Conservation (phyloP, 208 protist genomes). For the Leishmania amazonensis region DNA sequence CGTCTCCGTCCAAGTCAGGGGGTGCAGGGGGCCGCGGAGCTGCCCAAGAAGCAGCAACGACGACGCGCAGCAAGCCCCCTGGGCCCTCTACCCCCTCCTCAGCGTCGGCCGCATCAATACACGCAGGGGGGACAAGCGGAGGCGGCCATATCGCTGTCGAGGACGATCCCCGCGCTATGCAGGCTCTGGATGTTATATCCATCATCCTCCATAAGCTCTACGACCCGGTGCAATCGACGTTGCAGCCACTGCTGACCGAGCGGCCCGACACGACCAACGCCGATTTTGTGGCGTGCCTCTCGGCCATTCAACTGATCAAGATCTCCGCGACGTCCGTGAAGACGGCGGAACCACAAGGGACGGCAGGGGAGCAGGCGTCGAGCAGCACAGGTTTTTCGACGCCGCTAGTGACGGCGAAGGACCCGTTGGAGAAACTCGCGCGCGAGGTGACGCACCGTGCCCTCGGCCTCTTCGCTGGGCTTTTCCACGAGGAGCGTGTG, state of each 20-base stretch:
- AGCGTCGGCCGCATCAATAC: background rate
- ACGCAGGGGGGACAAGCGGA: background rate
- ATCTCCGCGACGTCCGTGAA: constrained; percentile 2
- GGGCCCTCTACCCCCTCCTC: background rate
- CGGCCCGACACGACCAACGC: constrained; percentile 23
- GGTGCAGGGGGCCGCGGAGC: background rate
- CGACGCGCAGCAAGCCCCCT: background rate
- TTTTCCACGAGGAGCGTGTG: constrained; percentile 32
- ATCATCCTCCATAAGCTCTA: constrained; percentile 19
- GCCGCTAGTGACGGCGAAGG: constrained; percentile 5
- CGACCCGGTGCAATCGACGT: constrained; percentile 14
- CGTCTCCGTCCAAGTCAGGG: background rate
- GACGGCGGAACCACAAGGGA: background rate
- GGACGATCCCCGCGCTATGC: constrained; percentile 12
- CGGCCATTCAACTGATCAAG: constrained; percentile 44
- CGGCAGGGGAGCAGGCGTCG: background rate
- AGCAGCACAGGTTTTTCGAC: background rate
- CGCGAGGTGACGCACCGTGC: constrained; percentile 28
- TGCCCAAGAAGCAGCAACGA: background rate
- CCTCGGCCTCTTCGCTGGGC: constrained; percentile 16
- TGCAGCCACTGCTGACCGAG: constrained; percentile 29
- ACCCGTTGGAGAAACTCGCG: constrained; percentile 22
- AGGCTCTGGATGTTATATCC: constrained; percentile 24
- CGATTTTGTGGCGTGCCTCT: constrained; percentile 44
- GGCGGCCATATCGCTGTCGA: constrained; percentile 5